Base-by-base conservation (phyloP, 2,329 filamentous ascomycete species). In the Penicillium sp. region DNA sequence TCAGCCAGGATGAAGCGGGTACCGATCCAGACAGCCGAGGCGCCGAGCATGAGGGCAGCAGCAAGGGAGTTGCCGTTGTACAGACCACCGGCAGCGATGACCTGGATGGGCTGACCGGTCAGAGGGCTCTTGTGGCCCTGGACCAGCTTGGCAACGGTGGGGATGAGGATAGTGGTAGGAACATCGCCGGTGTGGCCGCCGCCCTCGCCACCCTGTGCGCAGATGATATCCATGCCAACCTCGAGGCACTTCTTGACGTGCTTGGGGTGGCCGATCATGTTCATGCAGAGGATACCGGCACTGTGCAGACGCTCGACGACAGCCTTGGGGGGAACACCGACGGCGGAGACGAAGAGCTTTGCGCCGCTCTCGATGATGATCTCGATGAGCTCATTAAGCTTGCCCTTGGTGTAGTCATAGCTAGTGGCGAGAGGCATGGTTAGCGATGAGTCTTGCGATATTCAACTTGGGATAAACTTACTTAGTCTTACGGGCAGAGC, bases 241-340 rank as follows among this genome's bases (percentile, higher is more conserved):
- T 91, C 89, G 53, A 98, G 79, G 72, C 89, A 94, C 80, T 97
- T 98, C 74, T 89, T 81, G 55, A 95, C 91, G 76, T 98, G 93
- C 84, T 98, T 98, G 66, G 93, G 91, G 79, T 98, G 93, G 58
- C 93, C 93, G 69, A 98, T 90, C 93, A 98, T 98, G 84, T 98
- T 98, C 93, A 97, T 97, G 80, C 94, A 95, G 58, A 95, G 79
- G 59, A 98, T 81, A 58, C 90, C 90, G 64, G 82, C 76, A 66
- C 82, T 80, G 80, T 98, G 93, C 38, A 98, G 83, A 67, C 81
- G 86, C 57, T 97, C 89, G 63, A 98, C 89, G 49, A 96, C 85
- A 59, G 80, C 76, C 73, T 87, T 88, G 58, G 93, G 89, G 35
- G 93, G 90, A 22, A 97, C 86, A 64, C 93, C 93, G 68, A 98